Base-by-base conservation (phyloP, 805 yeast genomes). In the Isabelozyma gotoi region DNA sequence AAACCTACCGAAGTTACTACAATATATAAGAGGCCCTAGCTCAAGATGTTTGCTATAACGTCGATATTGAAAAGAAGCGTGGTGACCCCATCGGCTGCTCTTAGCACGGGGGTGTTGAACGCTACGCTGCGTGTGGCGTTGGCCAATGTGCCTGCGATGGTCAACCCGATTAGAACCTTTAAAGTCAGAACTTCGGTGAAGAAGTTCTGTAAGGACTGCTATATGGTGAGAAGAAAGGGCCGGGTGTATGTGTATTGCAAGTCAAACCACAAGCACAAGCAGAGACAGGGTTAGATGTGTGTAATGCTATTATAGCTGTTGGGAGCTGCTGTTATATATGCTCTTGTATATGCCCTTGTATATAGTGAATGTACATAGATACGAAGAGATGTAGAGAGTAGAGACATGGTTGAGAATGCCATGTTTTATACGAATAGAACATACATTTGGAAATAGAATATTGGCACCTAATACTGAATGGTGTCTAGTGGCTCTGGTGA, bases 171-270 rank as follows among this genome's bases (percentile, higher is more conserved):
- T 12, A 81, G 97, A 65, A 84, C 90, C 3, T 90, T 92, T 77
- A 92, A 92, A 65, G 96, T 90, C 37, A 83, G 92, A 65, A 82
- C 97, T 4, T 80, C 98, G 0, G 96, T 94, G 43, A 91, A 91
- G 73, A 94, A 88, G 73, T 85, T 88, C 68, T 94, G 99, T 65
- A 76, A 84, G 32, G 94, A 88, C 63, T 94, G 99, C 65, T 66
- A 80, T 71, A 80, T 88, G 67, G 97, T 94, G 8, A 85, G 95
- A 68, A 85, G 98, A 67, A 94, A 91, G 69, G 99, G 99, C 34
- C 78, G 94, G 57, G 92, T 91, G 10, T 89, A 88, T 52, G 96
- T 94, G 33, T 84, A 88, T 62, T 92, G 99, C 76, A 94, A 91
- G 65, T 76, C 94, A 38, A 88, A 91, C 63, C 89, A 90, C 49